Conservation (phyloP, 805 yeast species). For the Kluyveromyces siamensis region DNA sequence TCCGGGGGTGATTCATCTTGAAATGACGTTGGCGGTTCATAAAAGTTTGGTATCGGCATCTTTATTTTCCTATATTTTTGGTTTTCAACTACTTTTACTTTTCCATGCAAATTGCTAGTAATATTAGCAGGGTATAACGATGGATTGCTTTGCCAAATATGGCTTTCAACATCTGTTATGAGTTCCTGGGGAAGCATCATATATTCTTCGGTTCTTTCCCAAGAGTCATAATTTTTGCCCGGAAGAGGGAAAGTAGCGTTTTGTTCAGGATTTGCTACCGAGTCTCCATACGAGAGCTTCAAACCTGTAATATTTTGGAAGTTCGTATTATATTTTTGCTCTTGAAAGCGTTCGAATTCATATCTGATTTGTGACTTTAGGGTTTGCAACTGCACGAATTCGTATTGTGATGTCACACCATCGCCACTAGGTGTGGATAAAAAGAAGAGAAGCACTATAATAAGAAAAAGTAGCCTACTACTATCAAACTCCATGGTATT, state of each 20-base stretch:
- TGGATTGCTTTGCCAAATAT: constrained; percentile 42
- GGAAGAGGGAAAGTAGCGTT: constrained; percentile 52
- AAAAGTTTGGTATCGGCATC: constrained; percentile 30
- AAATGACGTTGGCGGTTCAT: constrained; percentile 22
- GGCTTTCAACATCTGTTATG: constrained; percentile 34
- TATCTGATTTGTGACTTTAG: constrained; percentile 30
- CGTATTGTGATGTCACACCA: constrained; percentile 29
- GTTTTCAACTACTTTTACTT: constrained; percentile 23
- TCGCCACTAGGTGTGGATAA: constrained; percentile 27
- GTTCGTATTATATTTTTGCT: constrained; percentile 40
- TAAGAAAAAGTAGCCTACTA: constrained; percentile 23
- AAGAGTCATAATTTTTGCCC: constrained; percentile 34
- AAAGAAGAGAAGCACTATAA: constrained; percentile 23
- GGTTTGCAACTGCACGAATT: constrained; percentile 31
- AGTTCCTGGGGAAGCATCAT: constrained; percentile 55
- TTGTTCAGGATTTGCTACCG: constrained; percentile 33
- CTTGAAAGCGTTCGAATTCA: constrained; percentile 29
- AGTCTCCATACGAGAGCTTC: constrained; percentile 54
- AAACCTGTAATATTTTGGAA: constrained; percentile 72
- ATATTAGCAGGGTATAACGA: constrained; percentile 35
- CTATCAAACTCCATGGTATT: constrained; percentile 26
- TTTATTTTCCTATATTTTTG: constrained; percentile 10
- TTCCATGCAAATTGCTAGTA: constrained; percentile 40
- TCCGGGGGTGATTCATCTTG: constrained; percentile 18
- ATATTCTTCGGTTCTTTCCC: constrained; percentile 41